A percentile compares a stretch with the other conserved stretches of the same genome.
Evolutionary conservation across 2,329 filamentous ascomycete species (phyloP).

Genomic region (Blastomyces gilchristii): DNA sequence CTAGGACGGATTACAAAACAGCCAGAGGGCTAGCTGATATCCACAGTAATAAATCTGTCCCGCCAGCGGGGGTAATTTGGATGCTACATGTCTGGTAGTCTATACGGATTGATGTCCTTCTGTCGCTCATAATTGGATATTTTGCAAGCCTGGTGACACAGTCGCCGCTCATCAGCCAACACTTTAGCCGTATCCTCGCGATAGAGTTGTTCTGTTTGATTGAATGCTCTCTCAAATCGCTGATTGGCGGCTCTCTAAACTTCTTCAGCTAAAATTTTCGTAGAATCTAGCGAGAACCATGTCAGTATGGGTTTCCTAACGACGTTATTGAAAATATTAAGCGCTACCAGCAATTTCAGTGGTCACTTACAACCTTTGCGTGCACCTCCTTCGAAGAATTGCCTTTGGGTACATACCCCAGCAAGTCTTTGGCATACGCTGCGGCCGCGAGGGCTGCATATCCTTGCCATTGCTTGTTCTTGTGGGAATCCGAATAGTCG

Average conservation of each 20-base stretch:
- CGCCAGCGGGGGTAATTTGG: too few relatives aligned
- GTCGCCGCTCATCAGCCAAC: not conserved
- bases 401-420: not conserved
- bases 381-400: not conserved
- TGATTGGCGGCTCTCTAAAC: not conserved
- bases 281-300: not conserved
- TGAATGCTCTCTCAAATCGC: not conserved
- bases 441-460: not conserved
- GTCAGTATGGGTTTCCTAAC: too few relatives aligned
- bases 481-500: not conserved
- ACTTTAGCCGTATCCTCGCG: not conserved
- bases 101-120: constrained; percentile 26
- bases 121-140: constrained; percentile 20
- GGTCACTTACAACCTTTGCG: not conserved
- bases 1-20: too few relatives aligned
- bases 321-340: not conserved
- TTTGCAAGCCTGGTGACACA: constrained; percentile 24
- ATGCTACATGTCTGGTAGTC: constrained; percentile 23
- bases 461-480: not conserved
- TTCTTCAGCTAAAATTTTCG: not conserved
- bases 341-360: not conserved
- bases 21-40: too few relatives aligned
- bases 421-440: not conserved
- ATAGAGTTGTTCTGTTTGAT: not conserved
- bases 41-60: too few relatives aligned